These are phyloP conservation scores for Paramecium bursaria DNA, from an alignment of 73 alveolate genomes.

Conservation along the genomic window DNA sequence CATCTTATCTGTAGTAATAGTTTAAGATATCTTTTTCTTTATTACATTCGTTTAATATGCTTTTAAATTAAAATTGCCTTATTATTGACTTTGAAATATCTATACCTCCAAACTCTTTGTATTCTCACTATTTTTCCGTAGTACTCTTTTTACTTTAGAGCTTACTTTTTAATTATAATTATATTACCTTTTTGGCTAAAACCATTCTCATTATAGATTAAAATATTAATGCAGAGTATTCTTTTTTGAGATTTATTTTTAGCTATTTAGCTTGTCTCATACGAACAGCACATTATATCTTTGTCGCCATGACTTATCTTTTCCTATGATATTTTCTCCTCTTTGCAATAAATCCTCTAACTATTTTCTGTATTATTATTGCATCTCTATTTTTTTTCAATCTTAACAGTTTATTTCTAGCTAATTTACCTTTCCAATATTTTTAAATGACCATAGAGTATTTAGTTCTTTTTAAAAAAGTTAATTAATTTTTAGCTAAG, in stretches of 20 bases:
- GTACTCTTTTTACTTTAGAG: slow-evolving; percentile 2
- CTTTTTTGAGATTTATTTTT: slow-evolving; percentile 5
- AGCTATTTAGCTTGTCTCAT: slow-evolving; percentile 5
- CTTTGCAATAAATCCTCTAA: slow-evolving; percentile 60
- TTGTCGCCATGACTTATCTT: slow-evolving; percentile 35
- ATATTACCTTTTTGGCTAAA: not conserved
- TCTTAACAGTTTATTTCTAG: not conserved
- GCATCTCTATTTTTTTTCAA: slow-evolving; percentile 30
- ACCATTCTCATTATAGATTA: slow-evolving; percentile 25
- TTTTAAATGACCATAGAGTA: slow-evolving; percentile 26
- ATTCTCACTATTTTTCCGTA: not conserved
- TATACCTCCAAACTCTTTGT: slow-evolving; percentile 55
- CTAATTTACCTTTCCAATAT: slow-evolving; percentile 44
- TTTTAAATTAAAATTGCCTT: not conserved
- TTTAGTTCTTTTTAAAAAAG: slow-evolving; percentile 40
- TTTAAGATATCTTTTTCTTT: slow-evolving; percentile 9
- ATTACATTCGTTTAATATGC: not conserved
- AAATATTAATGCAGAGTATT: slow-evolving; percentile 16
- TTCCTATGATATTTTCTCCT: slow-evolving; percentile 16
- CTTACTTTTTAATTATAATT: not conserved
- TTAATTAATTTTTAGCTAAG: slow-evolving; percentile 4
- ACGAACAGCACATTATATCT: slow-evolving; percentile 45
- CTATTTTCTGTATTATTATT: slow-evolving; percentile 20
- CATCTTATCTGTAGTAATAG: not conserved
- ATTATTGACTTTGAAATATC: not conserved